Evolutionary conservation across 2,329 filamentous ascomycete species (phyloP).

Genomic region (Botrytis deweyae): DNA sequence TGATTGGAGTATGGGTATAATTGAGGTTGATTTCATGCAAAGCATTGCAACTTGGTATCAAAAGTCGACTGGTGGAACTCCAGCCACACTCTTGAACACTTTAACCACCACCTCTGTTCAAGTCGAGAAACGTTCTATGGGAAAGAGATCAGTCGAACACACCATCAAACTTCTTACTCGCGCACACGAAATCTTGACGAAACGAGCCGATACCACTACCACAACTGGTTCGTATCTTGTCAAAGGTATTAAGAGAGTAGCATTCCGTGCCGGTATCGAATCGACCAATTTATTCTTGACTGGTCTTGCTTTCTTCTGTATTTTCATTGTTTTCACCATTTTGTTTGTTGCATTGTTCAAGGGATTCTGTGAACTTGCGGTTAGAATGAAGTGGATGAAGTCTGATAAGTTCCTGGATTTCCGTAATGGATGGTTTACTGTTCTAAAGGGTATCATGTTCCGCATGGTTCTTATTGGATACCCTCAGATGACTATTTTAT

Average conservation of each 20-base stretch:
- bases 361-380: constrained; percentile 71
- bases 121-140: constrained; percentile 58
- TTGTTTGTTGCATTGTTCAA: constrained; percentile 77
- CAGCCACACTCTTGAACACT: constrained; percentile 74
- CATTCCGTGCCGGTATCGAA: constrained; percentile 82
- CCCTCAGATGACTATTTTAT: constrained; percentile 85
- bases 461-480: constrained; percentile 87
- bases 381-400: constrained; percentile 75
- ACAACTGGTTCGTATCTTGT: constrained; percentile 61
- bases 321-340: constrained; percentile 75
- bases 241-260: constrained; percentile 83
- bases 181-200: constrained; percentile 43
- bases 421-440: constrained; percentile 88
- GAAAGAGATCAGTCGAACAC: constrained; percentile 50
- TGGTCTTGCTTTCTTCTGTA: constrained; percentile 81
- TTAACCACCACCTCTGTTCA: constrained; percentile 77
- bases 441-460: constrained; percentile 92
- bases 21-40: constrained; percentile 83
- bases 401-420: constrained; percentile 87
- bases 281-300: constrained; percentile 92
- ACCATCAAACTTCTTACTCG: constrained; percentile 38
- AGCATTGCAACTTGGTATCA: constrained; percentile 93
- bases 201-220: constrained; percentile 55
- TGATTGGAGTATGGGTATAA: constrained; percentile 97
- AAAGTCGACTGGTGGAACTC: constrained; percentile 83